phyloP scores from a whole-genome alignment of 2,329 filamentous ascomycete genomes.

The Apiospora saccharicola region DNA sequence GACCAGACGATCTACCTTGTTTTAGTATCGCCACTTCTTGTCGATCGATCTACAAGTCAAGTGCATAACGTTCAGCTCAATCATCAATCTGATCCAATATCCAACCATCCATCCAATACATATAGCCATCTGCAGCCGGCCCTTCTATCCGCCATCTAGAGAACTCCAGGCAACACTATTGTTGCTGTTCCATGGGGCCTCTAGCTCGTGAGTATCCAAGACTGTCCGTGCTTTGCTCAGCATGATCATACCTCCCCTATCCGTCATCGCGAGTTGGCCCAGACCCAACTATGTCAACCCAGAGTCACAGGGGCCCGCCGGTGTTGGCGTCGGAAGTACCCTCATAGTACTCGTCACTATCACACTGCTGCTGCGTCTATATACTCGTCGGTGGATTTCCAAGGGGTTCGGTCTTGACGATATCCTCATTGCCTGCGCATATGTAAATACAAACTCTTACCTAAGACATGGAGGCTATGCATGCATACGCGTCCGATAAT shows the following conservation, averaged over 20 bases:
- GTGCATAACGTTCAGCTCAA: not conserved
- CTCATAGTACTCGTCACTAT: constrained; percentile 37
- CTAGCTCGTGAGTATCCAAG: not conserved
- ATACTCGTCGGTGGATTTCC: constrained; percentile 41
- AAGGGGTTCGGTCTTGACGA: constrained; percentile 44
- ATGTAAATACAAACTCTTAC: constrained; percentile 40
- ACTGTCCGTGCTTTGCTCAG: constrained; percentile 7
- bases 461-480: not conserved
- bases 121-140: not conserved
- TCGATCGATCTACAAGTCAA: not conserved
- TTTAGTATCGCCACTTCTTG: not conserved
- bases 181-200: not conserved
- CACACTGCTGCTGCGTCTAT: constrained; percentile 40
- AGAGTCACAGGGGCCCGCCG: constrained; percentile 38
- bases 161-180: no score
- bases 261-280: constrained; percentile 39
- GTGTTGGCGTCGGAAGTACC: constrained; percentile 35
- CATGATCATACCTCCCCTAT: constrained; percentile 34
- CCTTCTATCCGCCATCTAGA: no score
- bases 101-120: not conserved
- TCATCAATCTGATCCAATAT: not conserved
- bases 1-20: not conserved
- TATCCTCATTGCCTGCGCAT: constrained; percentile 46
- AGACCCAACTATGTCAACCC: constrained; percentile 40
- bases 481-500: not conserved